These are phyloP conservation scores for Phanerochaete carnosa DNA, from an alignment of 768 basidiomycete species.

Conservation along the genomic window DNA sequence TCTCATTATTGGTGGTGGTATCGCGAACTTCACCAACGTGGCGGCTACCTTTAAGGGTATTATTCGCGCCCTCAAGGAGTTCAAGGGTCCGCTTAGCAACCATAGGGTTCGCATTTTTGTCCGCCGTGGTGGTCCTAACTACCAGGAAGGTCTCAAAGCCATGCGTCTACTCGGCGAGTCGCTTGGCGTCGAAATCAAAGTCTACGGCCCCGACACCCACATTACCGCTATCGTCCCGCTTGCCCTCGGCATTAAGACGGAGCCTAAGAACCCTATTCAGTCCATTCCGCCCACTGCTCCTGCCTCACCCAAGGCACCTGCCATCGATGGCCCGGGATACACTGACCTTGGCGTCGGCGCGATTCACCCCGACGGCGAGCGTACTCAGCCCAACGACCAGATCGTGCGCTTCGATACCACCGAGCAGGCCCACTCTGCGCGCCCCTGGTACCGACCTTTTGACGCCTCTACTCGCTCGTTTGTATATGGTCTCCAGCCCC, in stretches of 20 bases:
- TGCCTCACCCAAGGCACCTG: constrained; percentile 32
- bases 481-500: constrained; percentile 97
- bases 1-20: constrained; percentile 99
- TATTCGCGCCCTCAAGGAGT: constrained; percentile 94
- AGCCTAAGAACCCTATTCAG: constrained; percentile 32
- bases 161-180: constrained; percentile 97
- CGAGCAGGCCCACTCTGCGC: constrained; percentile 31
- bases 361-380: constrained; percentile 75
- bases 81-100: constrained; percentile 77
- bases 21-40: constrained; percentile 99
- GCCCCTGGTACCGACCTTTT: constrained; percentile 89
- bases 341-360: constrained; percentile 40
- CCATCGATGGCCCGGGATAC: constrained; percentile 27
- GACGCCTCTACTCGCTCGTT: constrained; percentile 93
- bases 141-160: constrained; percentile 97
- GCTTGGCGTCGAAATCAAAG: constrained; percentile 94
- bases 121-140: constrained; percentile 98
- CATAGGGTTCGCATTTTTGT: constrained; percentile 94
- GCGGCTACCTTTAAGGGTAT: constrained; percentile 99
- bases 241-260: constrained; percentile 83
- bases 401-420: constrained; percentile 82
- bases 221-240: constrained; percentile 99
- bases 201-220: constrained; percentile 97
- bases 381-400: constrained; percentile 82
- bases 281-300: constrained; percentile 48